phyloP scores from a whole-genome alignment of 345 rosid genomes.

The Arabidopsis arenosa region DNA sequence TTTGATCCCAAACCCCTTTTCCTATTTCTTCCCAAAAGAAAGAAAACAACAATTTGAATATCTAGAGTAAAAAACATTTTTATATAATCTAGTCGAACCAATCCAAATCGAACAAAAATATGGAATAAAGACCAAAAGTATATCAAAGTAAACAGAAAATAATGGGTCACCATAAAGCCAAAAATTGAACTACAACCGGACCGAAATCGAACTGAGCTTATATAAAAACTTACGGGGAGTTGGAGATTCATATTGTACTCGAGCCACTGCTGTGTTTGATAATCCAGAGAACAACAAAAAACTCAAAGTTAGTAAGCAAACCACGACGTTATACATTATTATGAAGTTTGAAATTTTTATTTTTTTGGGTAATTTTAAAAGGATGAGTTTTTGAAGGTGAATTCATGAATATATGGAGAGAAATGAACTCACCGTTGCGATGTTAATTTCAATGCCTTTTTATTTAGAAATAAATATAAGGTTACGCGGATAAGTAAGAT shows the following conservation, averaged over 20 bases:
- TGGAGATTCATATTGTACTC: neutral
- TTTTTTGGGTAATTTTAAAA: neutral
- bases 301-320: conserved; percentile 3
- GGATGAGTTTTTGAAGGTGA: neutral
- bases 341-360: neutral
- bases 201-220: neutral
- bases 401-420: neutral
- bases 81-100: too few species aligned
- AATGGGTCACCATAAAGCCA: neutral
- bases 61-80: too few species aligned
- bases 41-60: too few species aligned
- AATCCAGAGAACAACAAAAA: conserved; percentile 8
- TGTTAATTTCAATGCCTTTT: neutral
- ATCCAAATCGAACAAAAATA: neutral
- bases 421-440: neutral
- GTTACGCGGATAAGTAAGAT: neutral
- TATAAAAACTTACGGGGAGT: neutral
- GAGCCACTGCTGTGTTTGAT: neutral
- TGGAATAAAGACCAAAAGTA: neutral
- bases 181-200: neutral
- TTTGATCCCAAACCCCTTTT: neutral
- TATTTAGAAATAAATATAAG: neutral
- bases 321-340: neutral
- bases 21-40: neutral
- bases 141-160: neutral